These are phyloP conservation scores for Coffea canephora DNA, from an alignment of 257 asterid genomes.

Conservation along the genomic window DNA sequence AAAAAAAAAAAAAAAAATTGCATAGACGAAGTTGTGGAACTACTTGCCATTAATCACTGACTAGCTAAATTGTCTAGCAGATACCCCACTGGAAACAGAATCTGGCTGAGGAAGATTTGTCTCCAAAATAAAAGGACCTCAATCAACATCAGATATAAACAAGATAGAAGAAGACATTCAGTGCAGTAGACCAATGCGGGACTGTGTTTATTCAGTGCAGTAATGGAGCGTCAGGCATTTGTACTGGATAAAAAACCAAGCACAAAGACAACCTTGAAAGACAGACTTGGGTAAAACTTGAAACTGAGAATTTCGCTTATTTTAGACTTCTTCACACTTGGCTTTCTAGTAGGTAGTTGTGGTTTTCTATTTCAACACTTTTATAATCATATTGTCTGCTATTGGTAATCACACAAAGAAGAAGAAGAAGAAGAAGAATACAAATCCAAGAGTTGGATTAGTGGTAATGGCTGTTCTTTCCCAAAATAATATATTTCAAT, in stretches of 20 bases:
- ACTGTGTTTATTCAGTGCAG: too few species aligned
- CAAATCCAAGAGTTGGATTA: not conserved
- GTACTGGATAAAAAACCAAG: not conserved
- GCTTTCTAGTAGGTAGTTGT: too few species aligned
- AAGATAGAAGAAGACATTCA: not conserved
- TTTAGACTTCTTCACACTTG: not conserved
- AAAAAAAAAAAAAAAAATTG: too few species aligned
- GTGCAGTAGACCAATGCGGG: not conserved
- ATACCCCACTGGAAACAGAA: not conserved
- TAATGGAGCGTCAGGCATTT: too few species aligned
- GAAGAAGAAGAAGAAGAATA: not conserved
- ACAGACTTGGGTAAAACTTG: not conserved
- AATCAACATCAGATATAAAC: constrained; percentile 7
- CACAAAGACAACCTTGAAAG: not conserved
- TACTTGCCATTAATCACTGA: not conserved
- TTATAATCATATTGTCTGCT: not conserved
- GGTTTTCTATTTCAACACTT: not conserved
- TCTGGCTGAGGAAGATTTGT: not conserved
- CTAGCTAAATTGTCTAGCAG: not conserved
- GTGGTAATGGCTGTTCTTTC: not conserved
- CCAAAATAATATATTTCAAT: too few species aligned
- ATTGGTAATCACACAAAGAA: not conserved
- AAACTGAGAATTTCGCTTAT: not conserved
- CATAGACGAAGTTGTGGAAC: not conserved
- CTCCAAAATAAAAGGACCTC: not conserved